These are phyloP conservation scores for Ambrosia hybrid DNA, from an alignment of 140 eudicot genomes.

Conservation along the genomic window DNA sequence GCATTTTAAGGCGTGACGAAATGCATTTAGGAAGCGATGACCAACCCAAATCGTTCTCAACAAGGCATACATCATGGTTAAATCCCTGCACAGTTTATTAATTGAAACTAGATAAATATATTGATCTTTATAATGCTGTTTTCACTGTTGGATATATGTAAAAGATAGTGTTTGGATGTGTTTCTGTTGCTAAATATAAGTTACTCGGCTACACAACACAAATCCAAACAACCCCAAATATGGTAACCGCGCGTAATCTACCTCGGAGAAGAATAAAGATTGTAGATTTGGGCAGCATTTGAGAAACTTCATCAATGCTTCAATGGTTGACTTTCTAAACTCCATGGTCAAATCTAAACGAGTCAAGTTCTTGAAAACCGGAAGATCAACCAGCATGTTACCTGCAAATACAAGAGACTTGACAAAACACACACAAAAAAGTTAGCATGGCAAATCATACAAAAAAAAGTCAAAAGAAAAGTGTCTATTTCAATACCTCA, in stretches of 20 bases:
- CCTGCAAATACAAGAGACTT: constrained; percentile 61
- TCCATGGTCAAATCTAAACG: constrained; percentile 56
- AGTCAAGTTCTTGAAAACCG: constrained; percentile 50
- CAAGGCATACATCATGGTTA: constrained; percentile 17
- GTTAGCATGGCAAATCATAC: constrained; percentile 23
- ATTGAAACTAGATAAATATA: background rate
- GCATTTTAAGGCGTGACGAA: constrained; percentile 39
- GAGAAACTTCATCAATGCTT: constrained; percentile 46
- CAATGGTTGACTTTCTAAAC: constrained; percentile 35
- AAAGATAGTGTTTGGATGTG: too few species aligned
- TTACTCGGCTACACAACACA: too few species aligned
- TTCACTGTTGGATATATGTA: background rate
- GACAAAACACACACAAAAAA: background rate
- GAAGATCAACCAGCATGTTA: constrained; percentile 40
- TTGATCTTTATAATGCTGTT: background rate
- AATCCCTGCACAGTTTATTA: constrained; percentile 45
- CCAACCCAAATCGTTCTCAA: constrained; percentile 32
- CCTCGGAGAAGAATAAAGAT: constrained; percentile 54
- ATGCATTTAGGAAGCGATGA: constrained; percentile 40
- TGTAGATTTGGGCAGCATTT: constrained; percentile 51
- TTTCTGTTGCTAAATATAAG: background rate
- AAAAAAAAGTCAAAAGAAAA: background rate
- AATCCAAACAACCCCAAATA: too few species aligned
- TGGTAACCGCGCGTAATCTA: background rate
- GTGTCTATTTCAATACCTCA: constrained; percentile 39